phyloP scores from a whole-genome alignment of 2,329 filamentous ascomycete genomes.

The Aspergillus glaucus region DNA sequence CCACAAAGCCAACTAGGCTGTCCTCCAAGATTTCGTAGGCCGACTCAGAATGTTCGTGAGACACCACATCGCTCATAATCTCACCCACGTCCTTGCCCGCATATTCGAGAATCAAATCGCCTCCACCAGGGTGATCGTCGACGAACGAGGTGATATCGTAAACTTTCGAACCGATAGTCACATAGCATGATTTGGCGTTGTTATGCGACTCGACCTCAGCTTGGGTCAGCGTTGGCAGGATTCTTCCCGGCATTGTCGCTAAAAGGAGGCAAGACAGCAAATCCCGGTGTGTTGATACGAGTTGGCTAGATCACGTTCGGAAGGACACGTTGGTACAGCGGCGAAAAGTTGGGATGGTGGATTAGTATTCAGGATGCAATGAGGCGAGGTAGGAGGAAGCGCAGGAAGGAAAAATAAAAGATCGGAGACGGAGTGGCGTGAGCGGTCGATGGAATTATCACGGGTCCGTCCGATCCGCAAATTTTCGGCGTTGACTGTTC shows the following conservation, averaged over 20 bases:
- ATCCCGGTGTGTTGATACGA: background rate
- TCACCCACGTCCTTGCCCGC: slow-evolving; percentile 77
- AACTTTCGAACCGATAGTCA: slow-evolving; percentile 81
- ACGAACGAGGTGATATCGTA: slow-evolving; percentile 93
- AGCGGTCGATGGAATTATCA: slow-evolving; percentile 11
- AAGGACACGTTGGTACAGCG: background rate
- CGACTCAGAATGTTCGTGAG: slow-evolving; percentile 79
- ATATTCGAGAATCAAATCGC: slow-evolving; percentile 81
- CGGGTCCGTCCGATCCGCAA: slow-evolving; percentile 15
- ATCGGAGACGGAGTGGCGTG: slow-evolving; percentile 16
- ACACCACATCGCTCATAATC: slow-evolving; percentile 75
- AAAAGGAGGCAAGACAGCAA: slow-evolving; percentile 2
- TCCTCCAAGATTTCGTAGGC: slow-evolving; percentile 97
- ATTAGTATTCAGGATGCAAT: background rate
- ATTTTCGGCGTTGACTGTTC: slow-evolving; percentile 1
- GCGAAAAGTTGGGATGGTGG: background rate
- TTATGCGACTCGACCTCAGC: slow-evolving; percentile 79
- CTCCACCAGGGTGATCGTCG: slow-evolving; percentile 82
- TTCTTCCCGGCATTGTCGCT: slow-evolving; percentile 66
- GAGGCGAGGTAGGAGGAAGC: background rate
- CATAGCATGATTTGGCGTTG: slow-evolving; percentile 78
- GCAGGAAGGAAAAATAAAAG: slow-evolving; percentile 8
- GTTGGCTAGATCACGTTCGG: background rate
- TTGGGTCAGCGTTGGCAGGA: slow-evolving; percentile 73
- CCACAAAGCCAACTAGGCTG: slow-evolving; percentile 73